A percentile compares a stretch with the other conserved stretches of the same genome.
phyloP scores from a whole-genome alignment of 768 basidiomycete genomes.

The Lyophyllum semitale region DNA sequence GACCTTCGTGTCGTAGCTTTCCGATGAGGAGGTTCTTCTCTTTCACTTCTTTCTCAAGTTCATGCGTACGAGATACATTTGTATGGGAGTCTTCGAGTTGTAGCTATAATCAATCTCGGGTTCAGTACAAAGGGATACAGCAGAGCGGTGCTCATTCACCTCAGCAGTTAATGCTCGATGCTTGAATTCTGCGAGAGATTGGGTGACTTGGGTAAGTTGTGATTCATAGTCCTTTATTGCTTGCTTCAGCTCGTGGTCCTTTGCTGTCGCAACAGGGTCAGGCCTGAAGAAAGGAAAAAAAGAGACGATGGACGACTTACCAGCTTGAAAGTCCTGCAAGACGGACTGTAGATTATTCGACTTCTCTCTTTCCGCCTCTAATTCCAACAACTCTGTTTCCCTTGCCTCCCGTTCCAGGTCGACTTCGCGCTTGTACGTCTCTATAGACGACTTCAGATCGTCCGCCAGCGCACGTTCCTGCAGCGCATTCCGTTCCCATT shows the following conservation, averaged over 20 bases:
- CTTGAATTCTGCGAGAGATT: conserved; percentile 88
- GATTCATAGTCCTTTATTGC: conserved; percentile 82
- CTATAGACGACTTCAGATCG: conserved; percentile 59
- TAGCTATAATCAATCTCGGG: conserved; percentile 43
- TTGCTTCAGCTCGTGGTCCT: conserved; percentile 86
- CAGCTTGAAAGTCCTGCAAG: conserved; percentile 91
- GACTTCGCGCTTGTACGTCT: conserved; percentile 61
- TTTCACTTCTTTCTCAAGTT: conserved; percentile 88
- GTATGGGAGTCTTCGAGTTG: conserved; percentile 73
- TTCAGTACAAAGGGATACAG: not conserved
- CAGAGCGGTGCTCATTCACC: conserved; percentile 39
- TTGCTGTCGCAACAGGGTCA: conserved; percentile 54
- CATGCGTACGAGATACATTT: conserved; percentile 64
- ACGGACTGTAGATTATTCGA: conserved; percentile 88
- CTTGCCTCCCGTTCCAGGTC: conserved; percentile 65
- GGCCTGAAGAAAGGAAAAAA: not conserved
- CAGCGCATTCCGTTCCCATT: conserved; percentile 51
- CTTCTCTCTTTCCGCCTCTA: conserved; percentile 73
- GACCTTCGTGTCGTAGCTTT: conserved; percentile 94
- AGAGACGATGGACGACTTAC: conserved; percentile 45
- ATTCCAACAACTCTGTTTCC: conserved; percentile 53
- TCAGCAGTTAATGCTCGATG: conserved; percentile 87
- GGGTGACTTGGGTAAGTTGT: conserved; percentile 67
- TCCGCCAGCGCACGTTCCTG: conserved; percentile 75
- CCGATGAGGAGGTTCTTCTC: conserved; percentile 96